A percentile compares a stretch with the other conserved stretches of the same genome.
Conservation (phyloP, 345 rosid genomes). For the Psidium friedrichsthalianum region DNA sequence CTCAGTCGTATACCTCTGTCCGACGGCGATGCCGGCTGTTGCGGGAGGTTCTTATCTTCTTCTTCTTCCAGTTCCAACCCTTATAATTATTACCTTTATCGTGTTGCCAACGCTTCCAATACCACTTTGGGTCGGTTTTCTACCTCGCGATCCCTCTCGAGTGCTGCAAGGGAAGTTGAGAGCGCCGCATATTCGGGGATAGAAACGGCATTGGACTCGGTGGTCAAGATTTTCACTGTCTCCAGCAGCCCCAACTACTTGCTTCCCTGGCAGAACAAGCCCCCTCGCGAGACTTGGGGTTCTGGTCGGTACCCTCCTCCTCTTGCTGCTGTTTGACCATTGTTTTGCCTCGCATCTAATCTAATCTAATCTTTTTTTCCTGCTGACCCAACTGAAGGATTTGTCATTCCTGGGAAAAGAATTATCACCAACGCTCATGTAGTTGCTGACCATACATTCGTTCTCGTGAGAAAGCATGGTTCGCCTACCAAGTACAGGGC, state of each 20-base stretch:
- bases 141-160: not conserved
- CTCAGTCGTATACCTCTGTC: not conserved
- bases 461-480: constrained; percentile 78
- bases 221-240: constrained; percentile 58
- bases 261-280: constrained; percentile 74
- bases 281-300: constrained; percentile 67
- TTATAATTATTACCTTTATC: not conserved
- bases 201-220: constrained; percentile 50
- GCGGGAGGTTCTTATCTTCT: not conserved
- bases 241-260: constrained; percentile 43
- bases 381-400: constrained; percentile 21
- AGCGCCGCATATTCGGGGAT: constrained; percentile 16
- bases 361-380: not conserved
- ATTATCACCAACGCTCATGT: constrained; percentile 87
- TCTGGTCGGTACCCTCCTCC: constrained; percentile 28
- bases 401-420: constrained; percentile 50
- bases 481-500: constrained; percentile 65
- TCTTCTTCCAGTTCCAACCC: not conserved
- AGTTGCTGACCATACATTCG: constrained; percentile 78
- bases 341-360: not conserved
- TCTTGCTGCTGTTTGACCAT: not conserved
- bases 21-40: not conserved
- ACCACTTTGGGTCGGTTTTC: not conserved
- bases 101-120: not conserved
- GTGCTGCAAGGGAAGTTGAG: not conserved